Percentiles rank a stretch among this genome's conserved stretches.
Conservation (phyloP, 768 basidiomycete genomes). For the Tephrocybe sp. region DNA sequence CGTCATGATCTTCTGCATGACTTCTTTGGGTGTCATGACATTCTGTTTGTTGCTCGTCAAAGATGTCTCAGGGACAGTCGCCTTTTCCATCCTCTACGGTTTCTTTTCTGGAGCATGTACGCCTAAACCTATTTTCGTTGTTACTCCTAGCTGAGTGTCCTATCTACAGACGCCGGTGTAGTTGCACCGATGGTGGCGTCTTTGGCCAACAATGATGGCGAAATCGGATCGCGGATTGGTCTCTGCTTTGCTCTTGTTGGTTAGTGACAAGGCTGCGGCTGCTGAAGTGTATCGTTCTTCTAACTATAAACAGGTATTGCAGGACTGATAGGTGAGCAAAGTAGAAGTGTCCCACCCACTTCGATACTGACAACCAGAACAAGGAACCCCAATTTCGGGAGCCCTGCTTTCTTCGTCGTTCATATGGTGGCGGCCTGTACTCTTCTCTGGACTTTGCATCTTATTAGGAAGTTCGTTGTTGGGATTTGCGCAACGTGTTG, state of each 20-base stretch:
- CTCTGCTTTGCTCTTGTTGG: conserved; percentile 37
- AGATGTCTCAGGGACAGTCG: conserved; percentile 25
- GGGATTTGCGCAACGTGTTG: conserved; percentile 2
- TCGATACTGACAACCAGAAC: background rate
- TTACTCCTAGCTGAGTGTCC: background rate
- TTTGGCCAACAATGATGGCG: conserved; percentile 41
- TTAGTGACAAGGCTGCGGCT: background rate
- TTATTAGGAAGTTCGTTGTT: background rate
- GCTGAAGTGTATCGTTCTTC: background rate
- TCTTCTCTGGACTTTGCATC: conserved; percentile 12
- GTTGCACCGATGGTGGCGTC: conserved; percentile 42
- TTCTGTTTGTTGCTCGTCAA: conserved; percentile 35
- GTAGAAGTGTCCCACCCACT: too few relatives aligned
- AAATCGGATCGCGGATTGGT: conserved; percentile 54
- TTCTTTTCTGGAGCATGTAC: conserved; percentile 39
- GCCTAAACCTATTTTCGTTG: conserved; percentile 13
- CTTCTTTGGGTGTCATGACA: conserved; percentile 27
- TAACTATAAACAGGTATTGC: conserved; percentile 15
- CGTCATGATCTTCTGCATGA: conserved; percentile 28
- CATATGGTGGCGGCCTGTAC: conserved; percentile 19
- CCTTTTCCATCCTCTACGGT: conserved; percentile 36
- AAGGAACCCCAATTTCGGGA: conserved; percentile 20
- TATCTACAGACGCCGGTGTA: conserved; percentile 34
- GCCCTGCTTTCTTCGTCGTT: conserved; percentile 17
- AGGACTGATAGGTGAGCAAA: conserved; percentile 19